Base-by-base conservation (phyloP, 83 land plant species). In the Larix sibirica region DNA sequence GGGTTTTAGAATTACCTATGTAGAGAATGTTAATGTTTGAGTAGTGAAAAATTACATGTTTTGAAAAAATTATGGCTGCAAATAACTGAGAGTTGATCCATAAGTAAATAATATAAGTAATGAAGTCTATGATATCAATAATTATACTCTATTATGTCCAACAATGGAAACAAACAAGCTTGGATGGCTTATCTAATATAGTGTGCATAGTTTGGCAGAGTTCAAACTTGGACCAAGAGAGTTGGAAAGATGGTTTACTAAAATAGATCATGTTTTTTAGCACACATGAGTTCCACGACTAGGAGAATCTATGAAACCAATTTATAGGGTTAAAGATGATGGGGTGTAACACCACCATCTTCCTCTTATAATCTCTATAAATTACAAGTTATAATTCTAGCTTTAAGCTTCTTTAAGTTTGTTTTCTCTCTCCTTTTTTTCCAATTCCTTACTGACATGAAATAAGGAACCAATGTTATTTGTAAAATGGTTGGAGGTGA, bases 181-280 rank as follows among this genome's bases (percentile, higher is more conserved):
- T 68, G 38, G 28, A 33, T 68, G 18, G 4, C 76, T 71, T 71
- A 47, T 71, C 21, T 71, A 54, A 71, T 71, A 17, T 71, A 10
- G n/a, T 71, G 40, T 40, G 54, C 47, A 42, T 42, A 23, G 26
- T n/a, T 26, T 78, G 16, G 36, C 64, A 97, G 99, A 87, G 9
- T 88, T 95, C 58, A 92, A 92, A 85, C 87, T 97, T 47, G 94
- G 93, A 40, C 81, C 91, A 61, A 94, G 89, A 81, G 99, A 97
- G 82, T 81, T 97, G 64, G 91, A 92, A 76, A 87, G 94, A 61
- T 97, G 99, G 99, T 97, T 97, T 83, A 91, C 90, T 3, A 91
- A 95, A 82, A 92, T 97, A 62, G 99, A 97, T 81, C 98, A 97
- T 82, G 77, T 94, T 80, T 89, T 95, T 86, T 91, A 90, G 78